phyloP scores from a whole-genome alignment of 768 basidiomycete species.

The Antrodiella citrinella region DNA sequence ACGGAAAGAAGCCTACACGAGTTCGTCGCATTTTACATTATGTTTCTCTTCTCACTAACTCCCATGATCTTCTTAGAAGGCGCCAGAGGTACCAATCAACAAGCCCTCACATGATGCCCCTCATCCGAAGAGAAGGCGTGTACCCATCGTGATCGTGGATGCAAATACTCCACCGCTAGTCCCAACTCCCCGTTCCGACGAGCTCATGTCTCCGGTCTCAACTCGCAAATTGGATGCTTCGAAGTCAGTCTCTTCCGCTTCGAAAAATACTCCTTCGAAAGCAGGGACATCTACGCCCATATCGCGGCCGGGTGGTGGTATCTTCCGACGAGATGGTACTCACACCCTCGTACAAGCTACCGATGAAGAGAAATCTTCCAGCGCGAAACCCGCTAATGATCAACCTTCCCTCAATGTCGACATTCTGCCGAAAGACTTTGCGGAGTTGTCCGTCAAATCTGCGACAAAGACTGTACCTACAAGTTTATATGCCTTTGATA shows the following conservation, averaged over 20 bases:
- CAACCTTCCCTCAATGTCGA: background rate
- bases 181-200: conserved; percentile 5
- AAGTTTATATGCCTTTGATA: conserved; percentile 57
- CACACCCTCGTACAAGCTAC: conserved; percentile 42
- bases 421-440: conserved; percentile 2
- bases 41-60: background rate
- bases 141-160: conserved; percentile 59
- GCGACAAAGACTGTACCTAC: conserved; percentile 23
- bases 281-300: conserved; percentile 22
- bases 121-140: conserved; percentile 34
- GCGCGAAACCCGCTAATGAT: background rate
- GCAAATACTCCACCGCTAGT: conserved; percentile 1
- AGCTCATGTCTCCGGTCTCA: conserved; percentile 31
- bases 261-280: background rate
- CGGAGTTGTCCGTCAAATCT: background rate
- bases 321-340: conserved; percentile 59
- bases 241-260: background rate
- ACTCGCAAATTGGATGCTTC: conserved; percentile 25
- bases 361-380: background rate
- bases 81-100: too few species aligned
- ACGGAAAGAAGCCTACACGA: conserved; percentile 24
- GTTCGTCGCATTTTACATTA: conserved; percentile 6
- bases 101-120: background rate
- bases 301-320: conserved; percentile 55
- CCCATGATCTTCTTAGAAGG: conserved; percentile 19